Base-by-base conservation (phyloP, 345 rosid genomes). In the Citrus reticulata region DNA sequence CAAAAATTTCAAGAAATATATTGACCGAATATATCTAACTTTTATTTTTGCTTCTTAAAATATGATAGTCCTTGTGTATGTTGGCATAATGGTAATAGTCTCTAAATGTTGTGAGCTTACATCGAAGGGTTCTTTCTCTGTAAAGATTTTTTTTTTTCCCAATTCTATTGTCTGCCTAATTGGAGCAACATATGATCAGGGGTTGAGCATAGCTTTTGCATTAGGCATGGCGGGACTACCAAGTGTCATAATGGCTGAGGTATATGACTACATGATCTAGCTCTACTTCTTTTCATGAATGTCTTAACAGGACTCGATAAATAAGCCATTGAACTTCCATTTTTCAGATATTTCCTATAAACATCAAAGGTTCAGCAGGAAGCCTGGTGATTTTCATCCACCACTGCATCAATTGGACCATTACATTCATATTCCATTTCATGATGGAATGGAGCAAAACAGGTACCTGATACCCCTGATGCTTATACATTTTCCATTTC, bases 301-400 rank as follows among this genome's bases (percentile, higher is more conserved):
- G 9, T 57, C n/a, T 34, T 10, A 20, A n/a, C 20, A 34, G 32
- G 19, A 16, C 4, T 40, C 7, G 7, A 32, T 27, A 25, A 25
- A 54, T 22, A 1, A 0, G 4, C 2, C 35, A 39, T 35, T 73
- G 66, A 58, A 25, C 57, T 54, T 57, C 9, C 70, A 25, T 78
- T 82, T 79, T 82, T 65, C 82, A 90, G 91, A 90, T 89, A 81
- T 90, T 87, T 73, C 92, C 92, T 13, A 81, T 86, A 73, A 87
- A 84, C 67, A 76, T 90, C 27, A 86, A 89, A 69, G 90, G 88
- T 10, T 42, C 83, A 20, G 94, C 91, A 0, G 94, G 94, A 72
- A 91, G 91, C 80, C 78, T 88, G 39, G 88, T 76, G 73, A 81
- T 87, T 64, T 76, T 89, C 22, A 68, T 86, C 25, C 83, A 83